Evolutionary conservation across 148 eudicot species (phyloP), one percentile per base, ranked within the genome.

Genomic region (Chenopodium suecicum): DNA sequence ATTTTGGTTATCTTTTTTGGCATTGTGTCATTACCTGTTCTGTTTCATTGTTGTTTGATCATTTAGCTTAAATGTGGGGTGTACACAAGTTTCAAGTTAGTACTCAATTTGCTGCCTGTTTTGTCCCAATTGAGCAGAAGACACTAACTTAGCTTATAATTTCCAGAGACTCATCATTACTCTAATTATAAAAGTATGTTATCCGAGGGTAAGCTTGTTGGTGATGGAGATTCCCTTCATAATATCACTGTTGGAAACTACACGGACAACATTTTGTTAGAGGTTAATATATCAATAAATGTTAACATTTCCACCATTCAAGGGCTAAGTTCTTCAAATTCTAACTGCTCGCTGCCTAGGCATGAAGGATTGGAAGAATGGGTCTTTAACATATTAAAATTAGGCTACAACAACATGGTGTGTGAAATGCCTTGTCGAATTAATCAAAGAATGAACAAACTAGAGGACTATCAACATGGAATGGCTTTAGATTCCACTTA

Each of bases 401-500:
- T 93, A 81, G 96, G 96, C 52, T 77, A 88, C 80, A 85, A 74
- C 56, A 78, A 77, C 1, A 85, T 86, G 48, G 84, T 87, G 47
- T 93, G 98, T 82, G 81, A 81, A 73, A 46, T 84, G 50, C 78
- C 84, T 60, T 76, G 85, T 50, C 87, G 60, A 69, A 85, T 80
- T 17, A 71, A 82, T 70, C 82, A 82, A 72, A 77, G 77, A 31
- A 75, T 74, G 78, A 85, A 74, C 71, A 76, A 65, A 78, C 62
- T 78, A 41, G 90, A 84, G 50, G 76, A 77, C 65, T 83, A 84
- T 60, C 86, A 82, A 32, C 91, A 87, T 52, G 91, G 80, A 27
- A 86, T 78, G 80, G 86, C 66, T 12, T 27, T 75, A 37, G 83
- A 84, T 79, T 78, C 80, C 12, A 17, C 88, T 46, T 90, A 89